Percentiles rank a stretch among this genome's conserved stretches.
phyloP scores from a whole-genome alignment of 192 early-diverging fungal genomes.

The Chytriomyces sp. region DNA sequence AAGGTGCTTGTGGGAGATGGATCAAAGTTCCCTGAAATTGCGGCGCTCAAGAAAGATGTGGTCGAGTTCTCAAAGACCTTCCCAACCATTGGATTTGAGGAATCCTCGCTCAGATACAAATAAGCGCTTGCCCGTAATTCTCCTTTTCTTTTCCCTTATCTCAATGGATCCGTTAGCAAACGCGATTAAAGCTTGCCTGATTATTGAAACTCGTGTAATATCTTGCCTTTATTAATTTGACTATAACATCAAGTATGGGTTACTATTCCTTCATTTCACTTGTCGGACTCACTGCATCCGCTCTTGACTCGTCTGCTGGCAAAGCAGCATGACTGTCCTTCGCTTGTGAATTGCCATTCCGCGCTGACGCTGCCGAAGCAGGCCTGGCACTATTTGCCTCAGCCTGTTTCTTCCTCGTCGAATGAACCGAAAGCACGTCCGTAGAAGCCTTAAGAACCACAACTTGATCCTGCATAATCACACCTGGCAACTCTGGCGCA shows the following conservation, averaged over 20 bases:
- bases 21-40: constrained; percentile 58
- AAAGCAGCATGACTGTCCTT: not conserved
- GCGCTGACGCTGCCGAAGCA: not conserved
- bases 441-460: not conserved
- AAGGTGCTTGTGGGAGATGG: constrained; percentile 77
- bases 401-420: not conserved
- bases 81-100: constrained; percentile 79
- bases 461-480: too few relatives aligned
- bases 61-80: constrained; percentile 82
- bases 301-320: not conserved
- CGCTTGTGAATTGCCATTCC: not conserved
- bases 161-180: too few relatives aligned
- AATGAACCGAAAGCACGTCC: not conserved
- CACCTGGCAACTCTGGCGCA: not conserved
- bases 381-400: not conserved
- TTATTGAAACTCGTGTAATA: too few relatives aligned
- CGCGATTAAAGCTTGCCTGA: too few relatives aligned
- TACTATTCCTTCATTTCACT: not conserved
- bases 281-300: not conserved
- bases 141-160: not conserved
- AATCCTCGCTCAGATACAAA: constrained; percentile 24
- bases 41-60: constrained; percentile 78
- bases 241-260: too few relatives aligned
- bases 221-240: too few relatives aligned
- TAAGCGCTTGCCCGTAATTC: not conserved